Evolutionary conservation across 768 basidiomycete species (phyloP), one percentile per base, ranked within the genome.

Genomic region (Lactifluus volemus): DNA sequence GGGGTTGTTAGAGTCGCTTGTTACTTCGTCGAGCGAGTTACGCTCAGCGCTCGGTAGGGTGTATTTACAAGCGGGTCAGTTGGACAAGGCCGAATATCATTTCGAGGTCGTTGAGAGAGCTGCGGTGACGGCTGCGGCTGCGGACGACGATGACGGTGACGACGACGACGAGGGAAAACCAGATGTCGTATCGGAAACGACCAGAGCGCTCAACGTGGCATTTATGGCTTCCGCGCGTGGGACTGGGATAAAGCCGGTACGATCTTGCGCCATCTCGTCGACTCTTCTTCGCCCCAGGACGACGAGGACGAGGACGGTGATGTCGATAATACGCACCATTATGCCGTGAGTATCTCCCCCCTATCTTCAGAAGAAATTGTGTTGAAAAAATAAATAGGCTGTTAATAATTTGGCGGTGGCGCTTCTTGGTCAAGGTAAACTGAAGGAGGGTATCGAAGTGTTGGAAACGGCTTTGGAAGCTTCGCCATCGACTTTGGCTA

Each of bases 391-490:
- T 25, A 25, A 53, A 2, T 49, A 85, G 85, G 88, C 89, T 42
- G 79, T 85, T 39, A 93, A 92, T 70, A 87, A 92, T 67, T 74
- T 91, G 2, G 80, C 86, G 0, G 90, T 92, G 36, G 79, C 84
- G 9, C 71, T 88, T 47, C 72, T 92, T 49, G 81, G 81, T 59
- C 84, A 86, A 66, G 90, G 91, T 5, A 82, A 79, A 61, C 64
- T 92, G 42, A 84, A 82, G 67, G 85, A 92, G 87, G 86, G 82
- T 2, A 90, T 90, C 51, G 79, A 83, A 49, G 79, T 83, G 0
- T 72, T 93, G 41, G 89, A 92, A 70, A 70, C 61, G 4, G 84
- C 84, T 1, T 69, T 92, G 38, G 75, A 73, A 56, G 69, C 79
- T 3, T 86, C 88, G 1, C 91, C 91, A 2, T 79, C 86, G 1